Base-by-base conservation (phyloP, 1,284 basidiomycete species). In the Porodaedalea pini region DNA sequence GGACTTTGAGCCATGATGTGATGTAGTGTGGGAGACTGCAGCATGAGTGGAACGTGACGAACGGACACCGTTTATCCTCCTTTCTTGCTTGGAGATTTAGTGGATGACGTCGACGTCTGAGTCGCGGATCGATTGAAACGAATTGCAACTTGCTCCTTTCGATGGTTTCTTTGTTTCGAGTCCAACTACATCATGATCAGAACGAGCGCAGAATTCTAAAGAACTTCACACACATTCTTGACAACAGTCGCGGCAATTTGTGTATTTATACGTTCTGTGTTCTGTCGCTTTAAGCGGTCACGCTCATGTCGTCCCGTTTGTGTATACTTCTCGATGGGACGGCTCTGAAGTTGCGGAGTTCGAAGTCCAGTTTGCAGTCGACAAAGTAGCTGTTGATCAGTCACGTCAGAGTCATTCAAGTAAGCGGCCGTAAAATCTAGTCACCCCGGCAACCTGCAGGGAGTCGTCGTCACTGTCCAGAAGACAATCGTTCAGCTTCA, bases 401-500 rank as follows among this genome's bases (percentile, higher is more conserved):
- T 29, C 17, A 31, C n/a, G n/a, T 41, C 19, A 27, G 15, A 32
- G 50, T 3, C 21, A 43, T 32, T 25, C n/a, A 48, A 31, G 10
- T 10, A 23, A 19, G 19, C 19, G 8, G 6, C 2, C 3, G 15
- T 8, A 41, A 0, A 39, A 39, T 25, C 21, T 43, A 60, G 67
- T 57, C 62, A 78, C 80, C 69, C 79, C 72, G 23, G 78, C 80
- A 21, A 74, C 74, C 51, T 69, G 69, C 44, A 78, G 21, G 10
- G 40, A 49, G 44, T 78, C 75, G 39, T 78, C 40, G 25, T 43
- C 76, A 4, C 64, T 51, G 40, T 71, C 70, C 45, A 61, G 60
- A n/a, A 65, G 61, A 21, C 55, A 40, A 21, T 61, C 58, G 13
- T 47, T 43, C 19, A 56, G 39, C 17, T 41, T 23, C 11, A 62